Percentiles rank a stretch among this genome's conserved stretches.
phyloP scores from a whole-genome alignment of 345 rosid genomes.

The Ceriops tagal region DNA sequence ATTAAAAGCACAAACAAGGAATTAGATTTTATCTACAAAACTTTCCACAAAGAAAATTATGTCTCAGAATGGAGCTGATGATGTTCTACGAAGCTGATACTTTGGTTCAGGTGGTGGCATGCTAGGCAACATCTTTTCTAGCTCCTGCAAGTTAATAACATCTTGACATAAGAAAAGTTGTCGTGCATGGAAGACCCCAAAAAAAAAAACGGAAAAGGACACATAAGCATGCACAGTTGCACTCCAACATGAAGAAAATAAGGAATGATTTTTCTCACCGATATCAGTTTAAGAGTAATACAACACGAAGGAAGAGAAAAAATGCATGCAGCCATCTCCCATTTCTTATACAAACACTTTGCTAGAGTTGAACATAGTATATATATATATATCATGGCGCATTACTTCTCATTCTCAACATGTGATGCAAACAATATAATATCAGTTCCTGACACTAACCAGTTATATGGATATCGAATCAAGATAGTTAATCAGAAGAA shows the following conservation, averaged over 20 bases:
- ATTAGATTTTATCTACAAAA: conserved; percentile 19
- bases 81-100: conserved; percentile 36
- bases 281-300: not conserved
- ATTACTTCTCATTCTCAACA: too few relatives aligned
- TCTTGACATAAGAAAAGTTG: not conserved
- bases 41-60: not conserved
- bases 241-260: not conserved
- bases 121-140: conserved; percentile 26
- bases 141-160: conserved; percentile 18
- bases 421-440: too few relatives aligned
- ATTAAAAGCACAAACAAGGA: conserved; percentile 5
- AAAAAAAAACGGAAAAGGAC: not conserved
- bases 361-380: too few relatives aligned
- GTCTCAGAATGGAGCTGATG: conserved; percentile 31
- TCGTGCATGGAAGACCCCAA: not conserved
- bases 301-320: not conserved
- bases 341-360: not conserved
- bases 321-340: not conserved
- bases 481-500: too few relatives aligned
- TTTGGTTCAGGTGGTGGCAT: conserved; percentile 27
- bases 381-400: too few relatives aligned
- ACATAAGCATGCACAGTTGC: not conserved
- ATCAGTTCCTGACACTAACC: too few relatives aligned
- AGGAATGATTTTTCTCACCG: too few relatives aligned
- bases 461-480: too few relatives aligned